phyloP scores from a whole-genome alignment of 306 rosid species.

The Castanea crenata region DNA sequence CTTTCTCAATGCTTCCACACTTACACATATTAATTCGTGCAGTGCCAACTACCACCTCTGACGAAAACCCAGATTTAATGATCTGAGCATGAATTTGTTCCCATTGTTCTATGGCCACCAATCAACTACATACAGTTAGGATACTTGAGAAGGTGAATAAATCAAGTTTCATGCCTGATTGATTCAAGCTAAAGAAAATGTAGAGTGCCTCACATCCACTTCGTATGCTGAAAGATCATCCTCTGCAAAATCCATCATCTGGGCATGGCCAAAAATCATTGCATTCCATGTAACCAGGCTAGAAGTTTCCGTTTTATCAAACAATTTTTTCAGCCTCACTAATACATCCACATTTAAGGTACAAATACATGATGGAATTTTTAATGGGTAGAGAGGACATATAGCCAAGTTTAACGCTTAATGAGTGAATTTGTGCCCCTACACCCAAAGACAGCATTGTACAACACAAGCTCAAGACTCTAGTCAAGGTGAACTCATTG shows the following conservation, averaged over 20 bases:
- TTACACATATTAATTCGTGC: constrained; percentile 75
- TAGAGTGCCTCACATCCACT: constrained; percentile 68
- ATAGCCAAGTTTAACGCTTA: constrained; percentile 59
- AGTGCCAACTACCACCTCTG: constrained; percentile 70
- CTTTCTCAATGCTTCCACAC: constrained; percentile 80
- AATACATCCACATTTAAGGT: constrained; percentile 69
- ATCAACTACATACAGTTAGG: constrained; percentile 64
- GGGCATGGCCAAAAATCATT: constrained; percentile 78
- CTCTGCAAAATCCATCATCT: constrained; percentile 58
- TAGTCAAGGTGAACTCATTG: constrained; percentile 71
- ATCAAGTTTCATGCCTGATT: constrained; percentile 69
- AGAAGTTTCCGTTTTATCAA: constrained; percentile 45
- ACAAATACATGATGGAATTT: constrained; percentile 67
- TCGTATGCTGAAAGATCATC: constrained; percentile 55
- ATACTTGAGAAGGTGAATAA: constrained; percentile 77
- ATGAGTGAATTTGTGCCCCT: constrained; percentile 67
- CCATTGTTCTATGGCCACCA: constrained; percentile 73
- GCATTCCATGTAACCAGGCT: constrained; percentile 86
- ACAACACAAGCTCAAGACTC: constrained; percentile 72
- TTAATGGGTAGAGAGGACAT: constrained; percentile 50
- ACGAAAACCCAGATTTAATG: constrained; percentile 63
- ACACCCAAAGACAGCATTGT: constrained; percentile 39
- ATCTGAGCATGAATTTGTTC: constrained; percentile 81
- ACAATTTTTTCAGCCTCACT: constrained; percentile 58
- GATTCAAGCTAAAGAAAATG: constrained; percentile 52